Conservation (phyloP, 768 basidiomycete species). For the Podaxis pistillaris region DNA sequence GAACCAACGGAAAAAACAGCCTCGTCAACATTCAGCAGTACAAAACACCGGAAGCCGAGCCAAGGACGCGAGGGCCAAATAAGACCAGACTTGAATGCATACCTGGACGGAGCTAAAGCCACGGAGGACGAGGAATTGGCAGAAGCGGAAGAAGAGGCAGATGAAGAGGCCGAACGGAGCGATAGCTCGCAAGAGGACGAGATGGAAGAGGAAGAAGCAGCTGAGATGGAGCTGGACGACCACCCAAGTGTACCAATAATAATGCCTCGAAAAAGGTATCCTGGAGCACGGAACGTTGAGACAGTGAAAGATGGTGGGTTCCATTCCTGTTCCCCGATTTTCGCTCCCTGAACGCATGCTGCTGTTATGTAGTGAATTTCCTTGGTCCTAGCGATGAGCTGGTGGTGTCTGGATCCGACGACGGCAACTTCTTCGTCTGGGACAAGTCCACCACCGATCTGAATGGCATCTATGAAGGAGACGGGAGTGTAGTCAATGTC, state of each 20-base stretch:
- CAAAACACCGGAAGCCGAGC: constrained; percentile 17
- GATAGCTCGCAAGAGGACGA: constrained; percentile 30
- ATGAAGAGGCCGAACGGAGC: constrained; percentile 24
- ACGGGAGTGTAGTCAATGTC: constrained; percentile 79
- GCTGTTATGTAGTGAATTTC: constrained; percentile 66
- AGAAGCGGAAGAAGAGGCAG: constrained; percentile 19
- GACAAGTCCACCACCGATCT: constrained; percentile 61
- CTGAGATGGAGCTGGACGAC: constrained; percentile 17
- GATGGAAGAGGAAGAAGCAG: constrained; percentile 30
- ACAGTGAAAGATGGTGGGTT: constrained; percentile 85
- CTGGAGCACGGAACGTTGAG: constrained; percentile 73
- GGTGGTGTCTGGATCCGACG: constrained; percentile 82
- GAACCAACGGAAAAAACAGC: constrained; percentile 37
- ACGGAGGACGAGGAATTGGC: constrained; percentile 25
- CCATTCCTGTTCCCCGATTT: background rate
- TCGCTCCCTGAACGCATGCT: background rate
- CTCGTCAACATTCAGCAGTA: constrained; percentile 22
- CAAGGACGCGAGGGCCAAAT: constrained; percentile 14
- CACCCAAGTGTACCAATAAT: constrained; percentile 49
- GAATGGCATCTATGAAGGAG: constrained; percentile 82
- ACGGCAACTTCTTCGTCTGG: constrained; percentile 89
- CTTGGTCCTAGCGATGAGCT: constrained; percentile 77
- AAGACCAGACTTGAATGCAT: constrained; percentile 17
- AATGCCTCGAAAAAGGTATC: constrained; percentile 60
- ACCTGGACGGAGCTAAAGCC: constrained; percentile 28